phyloP scores from a whole-genome alignment of 169 alveolate species.

The Amoebophrya sp. region DNA sequence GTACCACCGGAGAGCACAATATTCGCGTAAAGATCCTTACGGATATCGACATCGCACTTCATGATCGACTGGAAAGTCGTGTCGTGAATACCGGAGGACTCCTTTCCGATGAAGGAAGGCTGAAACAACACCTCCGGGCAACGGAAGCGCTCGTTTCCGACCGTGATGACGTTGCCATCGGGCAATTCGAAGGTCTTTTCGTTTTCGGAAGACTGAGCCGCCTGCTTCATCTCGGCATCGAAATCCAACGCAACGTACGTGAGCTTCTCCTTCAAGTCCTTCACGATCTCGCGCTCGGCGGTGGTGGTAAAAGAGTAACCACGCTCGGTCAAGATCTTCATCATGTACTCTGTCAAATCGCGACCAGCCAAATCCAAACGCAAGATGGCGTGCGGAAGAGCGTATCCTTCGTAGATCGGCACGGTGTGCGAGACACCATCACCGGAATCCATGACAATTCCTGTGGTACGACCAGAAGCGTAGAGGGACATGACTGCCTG shows the following conservation, averaged over 20 bases:
- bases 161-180: slow-evolving; percentile 89
- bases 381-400: slow-evolving; percentile 70
- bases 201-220: slow-evolving; percentile 68
- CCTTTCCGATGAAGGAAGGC: slow-evolving; percentile 22
- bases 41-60: slow-evolving; percentile 91
- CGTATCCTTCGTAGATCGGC: slow-evolving; percentile 92
- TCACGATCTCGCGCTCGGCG: slow-evolving; percentile 91
- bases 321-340: slow-evolving; percentile 82
- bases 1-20: slow-evolving; percentile 92
- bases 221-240: slow-evolving; percentile 68
- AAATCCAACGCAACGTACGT: slow-evolving; percentile 92
- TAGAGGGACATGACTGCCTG: slow-evolving; percentile 82
- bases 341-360: slow-evolving; percentile 86
- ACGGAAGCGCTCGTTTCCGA: slow-evolving; percentile 89
- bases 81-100: slow-evolving; percentile 69
- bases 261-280: slow-evolving; percentile 93
- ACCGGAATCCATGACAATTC: slow-evolving; percentile 95
- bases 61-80: slow-evolving; percentile 87
- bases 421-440: slow-evolving; percentile 97
- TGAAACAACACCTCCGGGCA: slow-evolving; percentile 85
- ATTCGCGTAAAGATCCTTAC: slow-evolving; percentile 85
- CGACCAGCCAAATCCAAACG: slow-evolving; percentile 93
- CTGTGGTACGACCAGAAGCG: slow-evolving; percentile 96
- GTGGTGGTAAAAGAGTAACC: slow-evolving; percentile 87
- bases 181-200: slow-evolving; percentile 95